phyloP scores from a whole-genome alignment of 1,284 basidiomycete genomes.

The Hymenochaete sp. region DNA sequence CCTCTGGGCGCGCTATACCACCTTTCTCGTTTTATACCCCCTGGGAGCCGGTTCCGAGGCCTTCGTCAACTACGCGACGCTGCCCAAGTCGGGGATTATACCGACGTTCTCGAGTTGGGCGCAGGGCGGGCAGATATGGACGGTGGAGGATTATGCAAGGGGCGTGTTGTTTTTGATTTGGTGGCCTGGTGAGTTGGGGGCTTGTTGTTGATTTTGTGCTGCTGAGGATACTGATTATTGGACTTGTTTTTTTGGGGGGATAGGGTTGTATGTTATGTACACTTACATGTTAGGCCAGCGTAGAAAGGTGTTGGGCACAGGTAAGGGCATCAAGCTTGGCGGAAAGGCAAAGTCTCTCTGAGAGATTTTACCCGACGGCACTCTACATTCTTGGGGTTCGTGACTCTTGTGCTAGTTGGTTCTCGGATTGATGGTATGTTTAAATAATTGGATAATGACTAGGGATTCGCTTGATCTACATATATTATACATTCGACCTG shows the following conservation, averaged over 20 bases:
- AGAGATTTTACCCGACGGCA: no score
- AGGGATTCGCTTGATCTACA: no score
- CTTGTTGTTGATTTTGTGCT: slow-evolving; percentile 6
- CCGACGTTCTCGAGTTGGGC: slow-evolving; percentile 33
- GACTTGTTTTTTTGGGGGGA: background rate
- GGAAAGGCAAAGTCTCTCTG: slow-evolving; percentile 26
- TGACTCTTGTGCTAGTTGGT: no score
- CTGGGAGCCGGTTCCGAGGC: slow-evolving; percentile 89
- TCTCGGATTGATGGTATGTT: no score
- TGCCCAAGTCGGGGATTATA: slow-evolving; percentile 46
- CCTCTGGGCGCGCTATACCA: slow-evolving; percentile 75
- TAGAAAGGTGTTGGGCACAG: slow-evolving; percentile 59
- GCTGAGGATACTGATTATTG: background rate
- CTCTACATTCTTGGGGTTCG: no score
- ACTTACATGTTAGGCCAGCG: slow-evolving; percentile 85
- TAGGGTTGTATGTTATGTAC: slow-evolving; percentile 82
- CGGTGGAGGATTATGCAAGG: slow-evolving; percentile 45
- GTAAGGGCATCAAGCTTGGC: slow-evolving; percentile 24
- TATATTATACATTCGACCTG: no score
- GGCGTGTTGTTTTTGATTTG: slow-evolving; percentile 69
- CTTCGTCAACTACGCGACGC: slow-evolving; percentile 70
- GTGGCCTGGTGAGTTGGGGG: slow-evolving; percentile 74
- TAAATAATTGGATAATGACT: no score
- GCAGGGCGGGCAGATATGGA: slow-evolving; percentile 19
- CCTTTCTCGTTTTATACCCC: slow-evolving; percentile 90